Evolutionary conservation across 331 rosid species (phyloP).

Genomic region (Malus hybrid): DNA sequence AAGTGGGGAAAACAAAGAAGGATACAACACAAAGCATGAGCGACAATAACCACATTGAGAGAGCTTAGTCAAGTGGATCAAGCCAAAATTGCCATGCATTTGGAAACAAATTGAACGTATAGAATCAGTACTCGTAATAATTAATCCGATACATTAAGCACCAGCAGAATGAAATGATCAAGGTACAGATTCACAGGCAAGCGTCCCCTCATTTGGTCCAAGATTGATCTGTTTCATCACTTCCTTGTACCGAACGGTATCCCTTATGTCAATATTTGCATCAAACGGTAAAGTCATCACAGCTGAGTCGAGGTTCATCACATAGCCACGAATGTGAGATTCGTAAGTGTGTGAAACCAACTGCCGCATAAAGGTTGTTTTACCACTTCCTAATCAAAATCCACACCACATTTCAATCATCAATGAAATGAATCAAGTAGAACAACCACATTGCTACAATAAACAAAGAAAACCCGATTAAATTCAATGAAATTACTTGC

Average conservation of each 20-base stretch:
- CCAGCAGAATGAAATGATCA: neutral
- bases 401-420: neutral
- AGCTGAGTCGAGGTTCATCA: constrained; percentile 87
- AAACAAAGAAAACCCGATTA: neutral
- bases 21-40: neutral
- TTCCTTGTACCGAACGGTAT: constrained; percentile 85
- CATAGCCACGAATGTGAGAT: constrained; percentile 58
- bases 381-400: constrained; percentile 70
- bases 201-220: constrained; percentile 91
- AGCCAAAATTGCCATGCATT: too few relatives aligned
- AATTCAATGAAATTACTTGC: constrained; percentile 42
- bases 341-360: constrained; percentile 66
- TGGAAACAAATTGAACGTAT: too few relatives aligned
- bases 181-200: neutral
- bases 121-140: too few relatives aligned
- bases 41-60: neutral
- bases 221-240: constrained; percentile 97
- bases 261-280: constrained; percentile 84
- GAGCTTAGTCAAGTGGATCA: too few relatives aligned
- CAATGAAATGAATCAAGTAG: neutral
- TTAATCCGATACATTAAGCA: too few relatives aligned
- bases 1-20: neutral
- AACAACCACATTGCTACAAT: neutral
- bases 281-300: constrained; percentile 78
- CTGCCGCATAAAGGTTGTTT: constrained; percentile 72